Evolutionary conservation across 331 rosid species (phyloP), one percentile per base, ranked within the genome.

Genomic region (Malus hybrid): DNA sequence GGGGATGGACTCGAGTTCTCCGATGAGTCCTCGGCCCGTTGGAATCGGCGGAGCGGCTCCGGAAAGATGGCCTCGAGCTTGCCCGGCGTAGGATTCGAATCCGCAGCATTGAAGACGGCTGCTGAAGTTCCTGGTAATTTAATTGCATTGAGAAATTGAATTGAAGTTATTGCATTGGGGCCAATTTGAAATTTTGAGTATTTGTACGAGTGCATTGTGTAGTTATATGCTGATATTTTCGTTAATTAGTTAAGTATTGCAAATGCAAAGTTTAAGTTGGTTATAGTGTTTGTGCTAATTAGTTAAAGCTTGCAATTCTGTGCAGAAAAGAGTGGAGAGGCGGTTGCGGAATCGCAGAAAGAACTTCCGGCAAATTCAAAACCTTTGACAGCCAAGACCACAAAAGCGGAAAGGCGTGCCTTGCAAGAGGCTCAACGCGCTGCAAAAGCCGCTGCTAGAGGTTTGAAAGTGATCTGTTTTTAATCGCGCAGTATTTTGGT

Each of bases 401-500:
- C 91, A 48, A 91, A 86, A 81, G 95, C 91, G 22, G 95, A 91
- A 84, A 87, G 93, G 63, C 91, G 93, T 27, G 91, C 97, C 39
- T 33, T 87, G 80, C 97, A 91, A 78, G 95, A 91, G 78, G 93
- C 91, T 62, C 95, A 91, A 62, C 87, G 95, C 65, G 93, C 93
- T 80, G 88, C 87, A 31, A 91, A 91, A 84, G 86, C 85, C 60
- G 82, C 83, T 24, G 72, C 86, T 55, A 91, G 87, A 89, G 97
- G 94, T 91, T 78, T 68, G 19, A 33, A 15, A 50, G 12, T 8
- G 29, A 39, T 67, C 16, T 7, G 27, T 27, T 24, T 8, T 3
- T 10, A 10, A 10, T 42, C 20, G 27, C 2, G 27, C 42, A 4
- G 16, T 75, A 48, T 1, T n/a, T 66, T 62, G 34, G 24, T 27